A percentile compares a stretch with the other conserved stretches of the same genome.
Evolutionary conservation across 371 early-diverging fungal species (phyloP).

Genomic region (Zychaea mexicana): DNA sequence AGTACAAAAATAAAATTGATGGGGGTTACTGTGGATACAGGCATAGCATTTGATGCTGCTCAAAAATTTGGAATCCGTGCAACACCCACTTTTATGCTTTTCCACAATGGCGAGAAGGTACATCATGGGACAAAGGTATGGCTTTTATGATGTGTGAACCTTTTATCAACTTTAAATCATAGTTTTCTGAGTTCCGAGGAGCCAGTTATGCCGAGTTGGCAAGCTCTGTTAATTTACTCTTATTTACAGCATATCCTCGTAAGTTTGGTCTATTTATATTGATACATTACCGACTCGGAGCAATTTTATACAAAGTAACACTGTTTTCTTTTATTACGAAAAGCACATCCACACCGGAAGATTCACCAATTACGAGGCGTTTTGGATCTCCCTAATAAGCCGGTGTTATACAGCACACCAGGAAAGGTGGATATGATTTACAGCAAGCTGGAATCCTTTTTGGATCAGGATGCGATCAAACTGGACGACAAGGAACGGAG

Average conservation of each 20-base stretch:
- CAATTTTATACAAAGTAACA: too few species aligned
- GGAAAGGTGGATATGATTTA: constrained; percentile 64
- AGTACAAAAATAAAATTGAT: constrained; percentile 37
- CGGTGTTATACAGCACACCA: constrained; percentile 56
- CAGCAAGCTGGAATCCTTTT: constrained; percentile 52
- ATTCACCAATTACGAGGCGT: constrained; percentile 36
- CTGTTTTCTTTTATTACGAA: not conserved
- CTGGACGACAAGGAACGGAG: constrained; percentile 26
- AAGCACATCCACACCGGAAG: constrained; percentile 70
- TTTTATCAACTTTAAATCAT: too few species aligned
- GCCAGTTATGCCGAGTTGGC: constrained; percentile 68
- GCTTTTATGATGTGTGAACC: not conserved
- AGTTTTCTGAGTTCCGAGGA: constrained; percentile 64
- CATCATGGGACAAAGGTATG: not conserved
- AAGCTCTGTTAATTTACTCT: constrained; percentile 60
- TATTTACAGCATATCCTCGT: constrained; percentile 74
- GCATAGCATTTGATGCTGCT: constrained; percentile 55
- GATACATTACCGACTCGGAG: too few species aligned
- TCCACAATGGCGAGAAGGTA: constrained; percentile 64
- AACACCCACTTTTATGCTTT: constrained; percentile 92
- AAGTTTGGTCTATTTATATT: constrained; percentile 18
- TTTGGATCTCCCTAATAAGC: constrained; percentile 38
- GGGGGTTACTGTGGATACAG: constrained; percentile 69
- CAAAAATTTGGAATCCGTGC: constrained; percentile 59
- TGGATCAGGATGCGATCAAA: constrained; percentile 26